Percentiles rank a stretch among this genome's conserved stretches.
phyloP scores from a whole-genome alignment of 2,329 filamentous ascomycete species.

The Penicillium sp. region DNA sequence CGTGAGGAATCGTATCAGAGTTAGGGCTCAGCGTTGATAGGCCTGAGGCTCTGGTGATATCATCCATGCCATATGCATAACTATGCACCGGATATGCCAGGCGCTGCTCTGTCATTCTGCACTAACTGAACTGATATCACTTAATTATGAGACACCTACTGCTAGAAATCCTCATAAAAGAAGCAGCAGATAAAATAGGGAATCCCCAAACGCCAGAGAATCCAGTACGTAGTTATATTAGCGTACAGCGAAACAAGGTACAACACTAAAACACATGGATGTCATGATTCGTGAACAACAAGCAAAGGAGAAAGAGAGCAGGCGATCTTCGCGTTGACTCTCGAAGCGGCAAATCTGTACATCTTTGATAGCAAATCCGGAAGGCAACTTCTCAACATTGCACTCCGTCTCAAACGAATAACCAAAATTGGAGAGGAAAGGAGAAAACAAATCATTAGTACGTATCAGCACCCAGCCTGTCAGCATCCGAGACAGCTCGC shows the following conservation, averaged over 20 bases:
- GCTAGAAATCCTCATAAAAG: no score
- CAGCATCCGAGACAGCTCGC: conserved; percentile 27
- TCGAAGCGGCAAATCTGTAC: neutral
- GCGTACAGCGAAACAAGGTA: conserved; percentile 1
- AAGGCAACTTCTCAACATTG: neutral
- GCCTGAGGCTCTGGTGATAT: neutral
- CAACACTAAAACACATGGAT: conserved; percentile 5
- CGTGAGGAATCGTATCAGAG: no score
- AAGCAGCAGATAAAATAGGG: no score
- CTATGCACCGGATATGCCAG: no score
- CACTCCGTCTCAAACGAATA: neutral
- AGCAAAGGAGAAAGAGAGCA: neutral
- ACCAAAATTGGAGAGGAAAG: neutral
- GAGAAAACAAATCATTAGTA: conserved; percentile 7
- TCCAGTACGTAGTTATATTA: no score
- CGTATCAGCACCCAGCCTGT: conserved; percentile 18
- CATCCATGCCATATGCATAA: neutral
- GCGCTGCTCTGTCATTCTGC: no score
- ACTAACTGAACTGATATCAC: no score
- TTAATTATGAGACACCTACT: no score
- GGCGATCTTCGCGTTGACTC: neutral
- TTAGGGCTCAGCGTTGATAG: conserved; percentile 2
- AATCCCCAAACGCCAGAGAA: no score
- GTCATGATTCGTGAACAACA: conserved; percentile 7
- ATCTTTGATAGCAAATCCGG: neutral